Evolutionary conservation across 345 rosid species (phyloP).

Genomic region (Rhodamnia rubescens): DNA sequence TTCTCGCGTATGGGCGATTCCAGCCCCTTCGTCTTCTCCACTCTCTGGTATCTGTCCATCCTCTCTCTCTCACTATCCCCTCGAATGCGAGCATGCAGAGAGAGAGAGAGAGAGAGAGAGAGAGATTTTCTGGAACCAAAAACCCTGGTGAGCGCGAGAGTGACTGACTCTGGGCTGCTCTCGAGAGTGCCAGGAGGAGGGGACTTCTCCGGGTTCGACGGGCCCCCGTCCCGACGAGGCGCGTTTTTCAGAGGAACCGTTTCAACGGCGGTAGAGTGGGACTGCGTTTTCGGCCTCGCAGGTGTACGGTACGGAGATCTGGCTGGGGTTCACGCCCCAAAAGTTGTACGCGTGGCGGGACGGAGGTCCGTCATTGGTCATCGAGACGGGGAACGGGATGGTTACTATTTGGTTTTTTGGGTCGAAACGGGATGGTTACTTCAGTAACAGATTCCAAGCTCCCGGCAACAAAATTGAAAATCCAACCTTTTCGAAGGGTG

Average conservation of each 20-base stretch:
- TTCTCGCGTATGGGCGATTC: slow-evolving; percentile 66
- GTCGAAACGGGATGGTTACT: not conserved
- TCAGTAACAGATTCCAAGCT: not conserved
- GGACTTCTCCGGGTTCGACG: not conserved
- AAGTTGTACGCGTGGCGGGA: not conserved
- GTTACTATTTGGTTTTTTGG: no score
- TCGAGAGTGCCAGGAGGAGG: not conserved
- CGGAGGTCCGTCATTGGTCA: not conserved
- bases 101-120: slow-evolving; percentile 7
- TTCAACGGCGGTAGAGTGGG: not conserved
- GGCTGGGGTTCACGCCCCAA: not conserved
- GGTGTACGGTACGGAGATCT: not conserved
- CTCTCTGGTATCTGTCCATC: slow-evolving; percentile 87
- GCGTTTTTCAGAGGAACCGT: not conserved
- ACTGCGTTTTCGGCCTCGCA: not conserved
- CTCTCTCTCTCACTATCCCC: not conserved
- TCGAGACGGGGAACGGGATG: not conserved
- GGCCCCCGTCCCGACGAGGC: not conserved
- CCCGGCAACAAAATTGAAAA: not conserved
- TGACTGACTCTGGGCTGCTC: not conserved
- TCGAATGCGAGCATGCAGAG: not conserved
- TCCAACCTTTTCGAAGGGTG: not conserved
- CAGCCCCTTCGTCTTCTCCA: slow-evolving; percentile 55
- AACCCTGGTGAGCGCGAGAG: slow-evolving; percentile 12
- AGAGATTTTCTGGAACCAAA: slow-evolving; percentile 10